Percentiles rank a stretch among this genome's conserved stretches.
These are phyloP conservation scores for Thalassiosira hispida DNA, from an alignment of 352 stramenopile species.

Conservation along the genomic window DNA sequence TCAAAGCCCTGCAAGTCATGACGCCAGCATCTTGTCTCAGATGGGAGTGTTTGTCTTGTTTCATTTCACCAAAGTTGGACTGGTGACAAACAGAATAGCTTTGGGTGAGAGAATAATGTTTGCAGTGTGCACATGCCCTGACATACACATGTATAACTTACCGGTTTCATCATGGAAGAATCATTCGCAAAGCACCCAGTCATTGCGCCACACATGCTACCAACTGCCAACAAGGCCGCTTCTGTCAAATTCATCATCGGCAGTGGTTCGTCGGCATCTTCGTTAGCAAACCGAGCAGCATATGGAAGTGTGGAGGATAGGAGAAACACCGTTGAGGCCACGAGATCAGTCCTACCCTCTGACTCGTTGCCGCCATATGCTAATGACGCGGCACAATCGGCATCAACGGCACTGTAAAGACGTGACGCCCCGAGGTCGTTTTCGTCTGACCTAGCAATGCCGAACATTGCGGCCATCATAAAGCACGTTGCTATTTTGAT, in stretches of 20 bases:
- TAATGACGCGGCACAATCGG: conserved; percentile 52
- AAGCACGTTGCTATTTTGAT: conserved; percentile 66
- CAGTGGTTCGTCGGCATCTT: conserved; percentile 40
- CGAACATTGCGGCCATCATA: conserved; percentile 72
- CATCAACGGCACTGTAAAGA: conserved; percentile 72
- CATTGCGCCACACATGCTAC: conserved; percentile 80
- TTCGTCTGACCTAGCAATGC: conserved; percentile 63
- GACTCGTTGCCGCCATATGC: conserved; percentile 15
- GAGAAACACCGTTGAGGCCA: conserved; percentile 39
- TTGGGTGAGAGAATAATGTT: not conserved
- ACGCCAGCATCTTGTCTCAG: conserved; percentile 64
- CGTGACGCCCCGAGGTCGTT: conserved; percentile 59
- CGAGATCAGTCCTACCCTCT: conserved; percentile 33
- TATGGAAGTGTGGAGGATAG: conserved; percentile 36
- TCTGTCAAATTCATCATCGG: conserved; percentile 74
- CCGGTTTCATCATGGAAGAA: conserved; percentile 15
- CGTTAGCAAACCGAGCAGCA: conserved; percentile 32
- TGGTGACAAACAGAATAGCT: not conserved
- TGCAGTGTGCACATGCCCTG: not conserved
- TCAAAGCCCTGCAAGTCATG: conserved; percentile 68
- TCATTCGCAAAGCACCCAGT: conserved; percentile 44
- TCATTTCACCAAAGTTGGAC: conserved; percentile 19
- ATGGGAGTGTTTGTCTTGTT: conserved; percentile 58
- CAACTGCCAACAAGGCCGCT: conserved; percentile 66
- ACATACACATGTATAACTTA: conserved; percentile 24